Conservation (phyloP, 2,329 filamentous ascomycete species). For the Colletotrichum eremochloae region DNA sequence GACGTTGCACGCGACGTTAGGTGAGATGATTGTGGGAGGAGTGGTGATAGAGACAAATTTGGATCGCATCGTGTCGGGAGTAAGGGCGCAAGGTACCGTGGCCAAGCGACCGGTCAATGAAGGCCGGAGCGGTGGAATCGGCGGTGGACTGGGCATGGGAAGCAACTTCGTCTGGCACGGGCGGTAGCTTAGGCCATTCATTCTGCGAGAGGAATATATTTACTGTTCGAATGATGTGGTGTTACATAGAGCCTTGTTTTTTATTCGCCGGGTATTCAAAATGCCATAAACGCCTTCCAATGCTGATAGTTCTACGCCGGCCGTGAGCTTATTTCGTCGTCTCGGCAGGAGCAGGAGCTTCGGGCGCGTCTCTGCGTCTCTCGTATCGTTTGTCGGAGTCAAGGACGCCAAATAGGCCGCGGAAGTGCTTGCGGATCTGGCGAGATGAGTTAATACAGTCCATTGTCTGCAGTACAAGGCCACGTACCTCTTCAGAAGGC, state of each 20-base stretch:
- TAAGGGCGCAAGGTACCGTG: slow-evolving; percentile 81
- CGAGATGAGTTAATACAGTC: neutral
- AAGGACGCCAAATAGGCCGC: slow-evolving; percentile 56
- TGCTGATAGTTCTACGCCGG: slow-evolving; percentile 14
- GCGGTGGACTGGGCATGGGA: slow-evolving; percentile 67
- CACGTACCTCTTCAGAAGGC: slow-evolving; percentile 56
- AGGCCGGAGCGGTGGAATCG: slow-evolving; percentile 61
- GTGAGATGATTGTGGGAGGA: slow-evolving; percentile 95
- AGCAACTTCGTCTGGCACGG: slow-evolving; percentile 70
- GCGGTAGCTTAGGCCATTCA: slow-evolving; percentile 46
- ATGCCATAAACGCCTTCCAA: slow-evolving; percentile 40
- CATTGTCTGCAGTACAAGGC: accelerated
- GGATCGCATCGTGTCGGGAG: slow-evolving; percentile 88
- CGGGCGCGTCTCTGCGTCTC: slow-evolving; percentile 55
- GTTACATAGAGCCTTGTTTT: slow-evolving; percentile 42
- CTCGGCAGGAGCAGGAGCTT: slow-evolving; percentile 44
- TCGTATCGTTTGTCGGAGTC: slow-evolving; percentile 59
- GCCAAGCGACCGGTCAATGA: slow-evolving; percentile 85
- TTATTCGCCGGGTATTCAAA: slow-evolving; percentile 39
- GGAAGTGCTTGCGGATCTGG: slow-evolving; percentile 55
- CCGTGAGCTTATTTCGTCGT: slow-evolving; percentile 34
- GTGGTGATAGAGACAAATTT: slow-evolving; percentile 94
- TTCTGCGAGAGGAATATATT: slow-evolving; percentile 32
- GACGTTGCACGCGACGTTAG: slow-evolving; percentile 89
- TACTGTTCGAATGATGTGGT: slow-evolving; percentile 46